Conservation (phyloP, 2,329 filamentous ascomycete genomes). For the Venturia nashicola region DNA sequence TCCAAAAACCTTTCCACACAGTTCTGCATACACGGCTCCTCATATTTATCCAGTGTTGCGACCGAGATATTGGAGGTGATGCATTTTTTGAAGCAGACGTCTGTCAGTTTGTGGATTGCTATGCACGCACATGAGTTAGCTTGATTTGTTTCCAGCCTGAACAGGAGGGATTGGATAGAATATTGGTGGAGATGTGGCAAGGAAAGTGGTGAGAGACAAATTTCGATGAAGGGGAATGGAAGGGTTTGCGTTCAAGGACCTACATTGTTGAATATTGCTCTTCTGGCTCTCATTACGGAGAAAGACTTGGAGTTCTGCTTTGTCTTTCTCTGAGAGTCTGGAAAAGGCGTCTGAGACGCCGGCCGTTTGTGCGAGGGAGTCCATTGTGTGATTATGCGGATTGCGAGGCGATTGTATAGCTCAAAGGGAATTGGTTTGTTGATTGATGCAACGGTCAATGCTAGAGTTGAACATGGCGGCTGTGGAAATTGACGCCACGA, state of each 20-base stretch:
- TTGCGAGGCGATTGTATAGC: background rate
- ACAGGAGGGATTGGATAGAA: no score
- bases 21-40: constrained; percentile 78
- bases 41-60: constrained; percentile 59
- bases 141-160: no score
- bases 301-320: constrained; percentile 78
- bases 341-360: background rate
- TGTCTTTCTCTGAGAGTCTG: constrained; percentile 69
- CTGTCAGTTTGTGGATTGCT: constrained; percentile 56
- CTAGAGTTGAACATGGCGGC: background rate
- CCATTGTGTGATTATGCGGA: background rate
- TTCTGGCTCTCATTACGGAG: constrained; percentile 77
- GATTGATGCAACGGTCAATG: background rate
- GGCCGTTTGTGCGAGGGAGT: background rate
- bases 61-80: constrained; percentile 61
- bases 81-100: constrained; percentile 94
- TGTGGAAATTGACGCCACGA: background rate
- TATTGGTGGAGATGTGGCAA: background rate
- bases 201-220: background rate
- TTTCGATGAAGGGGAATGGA: no score
- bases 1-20: constrained; percentile 93
- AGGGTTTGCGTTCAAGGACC: no score
- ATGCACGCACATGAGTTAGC: constrained; percentile 18
- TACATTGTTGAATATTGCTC: constrained; percentile 48
- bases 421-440: background rate